These are phyloP conservation scores for Sideroxylon spinosum DNA, from an alignment of 179 eudicot genomes.

Conservation along the genomic window DNA sequence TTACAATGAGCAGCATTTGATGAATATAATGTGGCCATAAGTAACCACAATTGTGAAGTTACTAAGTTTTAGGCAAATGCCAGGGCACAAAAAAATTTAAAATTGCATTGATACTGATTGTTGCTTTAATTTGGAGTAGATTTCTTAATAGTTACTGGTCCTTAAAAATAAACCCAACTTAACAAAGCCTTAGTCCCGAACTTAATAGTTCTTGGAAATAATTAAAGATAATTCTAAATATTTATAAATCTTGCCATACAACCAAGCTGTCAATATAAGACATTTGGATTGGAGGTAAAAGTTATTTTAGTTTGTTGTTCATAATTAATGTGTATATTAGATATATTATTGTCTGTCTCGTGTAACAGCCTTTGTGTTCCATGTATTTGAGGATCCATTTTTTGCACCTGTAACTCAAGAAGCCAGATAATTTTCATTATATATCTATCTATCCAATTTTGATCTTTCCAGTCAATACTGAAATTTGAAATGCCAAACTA, in stretches of 20 bases:
- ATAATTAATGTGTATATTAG: background rate
- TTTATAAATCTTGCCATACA: background rate
- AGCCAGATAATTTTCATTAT: background rate
- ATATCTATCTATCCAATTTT: background rate
- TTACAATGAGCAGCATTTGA: background rate
- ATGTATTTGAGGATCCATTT: background rate
- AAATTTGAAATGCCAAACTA: background rate
- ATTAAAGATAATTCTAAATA: background rate
- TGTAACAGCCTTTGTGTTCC: background rate
- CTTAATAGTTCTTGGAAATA: background rate
- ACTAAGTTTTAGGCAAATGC: background rate
- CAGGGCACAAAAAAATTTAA: background rate
- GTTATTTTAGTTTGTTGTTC: background rate
- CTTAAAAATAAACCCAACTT: too few relatives aligned
- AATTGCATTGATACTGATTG: background rate
- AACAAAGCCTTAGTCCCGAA: too few relatives aligned
- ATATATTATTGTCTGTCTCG: too few relatives aligned
- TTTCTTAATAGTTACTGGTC: background rate
- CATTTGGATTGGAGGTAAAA: background rate
- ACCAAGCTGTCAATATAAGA: background rate
- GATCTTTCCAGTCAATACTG: background rate
- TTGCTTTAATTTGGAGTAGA: background rate
- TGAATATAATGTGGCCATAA: background rate
- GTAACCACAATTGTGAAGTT: background rate
- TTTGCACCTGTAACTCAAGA: background rate